Percentiles rank a stretch among this genome's conserved stretches.
Conservation (phyloP, 257 asterid genomes). For the Ajuga chamaepitys region DNA sequence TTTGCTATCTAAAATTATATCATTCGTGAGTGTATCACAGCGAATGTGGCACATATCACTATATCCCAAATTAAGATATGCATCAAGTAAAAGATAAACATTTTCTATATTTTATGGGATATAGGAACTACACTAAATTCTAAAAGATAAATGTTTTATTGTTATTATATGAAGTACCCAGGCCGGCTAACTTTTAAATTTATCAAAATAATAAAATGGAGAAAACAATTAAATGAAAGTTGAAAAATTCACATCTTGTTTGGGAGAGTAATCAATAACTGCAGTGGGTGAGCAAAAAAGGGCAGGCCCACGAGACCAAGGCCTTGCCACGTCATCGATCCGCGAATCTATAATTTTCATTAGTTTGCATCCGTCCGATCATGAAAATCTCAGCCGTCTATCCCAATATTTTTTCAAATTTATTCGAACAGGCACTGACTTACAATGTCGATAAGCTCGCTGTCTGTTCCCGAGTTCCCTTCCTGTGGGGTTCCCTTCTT, state of each 20-base stretch:
- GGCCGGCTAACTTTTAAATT: background rate
- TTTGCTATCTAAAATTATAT: no score
- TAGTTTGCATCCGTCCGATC: slow-evolving; percentile 10
- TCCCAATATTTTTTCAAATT: background rate
- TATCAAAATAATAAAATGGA: background rate
- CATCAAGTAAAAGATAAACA: no score
- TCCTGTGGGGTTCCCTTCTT: slow-evolving; percentile 15
- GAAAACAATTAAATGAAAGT: background rate
- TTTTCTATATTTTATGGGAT: no score
- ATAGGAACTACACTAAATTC: no score
- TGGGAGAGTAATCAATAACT: background rate
- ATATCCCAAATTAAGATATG: no score
- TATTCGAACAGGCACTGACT: background rate
- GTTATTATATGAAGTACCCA: no score
- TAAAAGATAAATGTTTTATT: no score
- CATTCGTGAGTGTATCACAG: no score
- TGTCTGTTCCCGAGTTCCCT: background rate
- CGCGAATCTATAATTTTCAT: background rate
- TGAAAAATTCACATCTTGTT: background rate
- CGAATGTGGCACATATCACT: no score
- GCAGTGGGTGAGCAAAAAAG: background rate
- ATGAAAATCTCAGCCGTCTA: slow-evolving; percentile 7
- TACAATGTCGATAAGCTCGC: background rate
- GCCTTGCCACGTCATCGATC: slow-evolving; percentile 22
- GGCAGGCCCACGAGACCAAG: background rate